phyloP scores from a whole-genome alignment of 768 basidiomycete species.

The Trametes cinnabarina region DNA sequence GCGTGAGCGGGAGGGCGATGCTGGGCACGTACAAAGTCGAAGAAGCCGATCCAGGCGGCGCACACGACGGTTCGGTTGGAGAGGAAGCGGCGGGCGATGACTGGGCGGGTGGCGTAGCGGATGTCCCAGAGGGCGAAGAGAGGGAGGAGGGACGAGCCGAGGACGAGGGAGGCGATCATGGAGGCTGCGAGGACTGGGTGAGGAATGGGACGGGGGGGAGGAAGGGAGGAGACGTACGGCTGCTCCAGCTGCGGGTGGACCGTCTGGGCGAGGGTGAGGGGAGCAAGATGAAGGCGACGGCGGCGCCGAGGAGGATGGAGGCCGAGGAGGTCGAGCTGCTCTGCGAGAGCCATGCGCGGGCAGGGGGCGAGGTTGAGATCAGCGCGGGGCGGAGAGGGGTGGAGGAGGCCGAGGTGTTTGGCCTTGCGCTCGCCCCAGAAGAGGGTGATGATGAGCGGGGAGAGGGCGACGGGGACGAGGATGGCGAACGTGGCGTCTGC shows the following conservation, averaged over 20 bases:
- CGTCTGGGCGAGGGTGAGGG: constrained; percentile 30
- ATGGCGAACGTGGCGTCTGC: constrained; percentile 34
- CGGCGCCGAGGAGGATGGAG: constrained; percentile 29
- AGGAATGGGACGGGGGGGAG: not conserved
- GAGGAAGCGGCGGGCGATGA: constrained; percentile 34
- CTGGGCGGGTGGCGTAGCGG: constrained; percentile 31
- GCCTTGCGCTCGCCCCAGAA: constrained; percentile 28
- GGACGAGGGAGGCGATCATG: constrained; percentile 31
- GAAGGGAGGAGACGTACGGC: constrained; percentile 10
- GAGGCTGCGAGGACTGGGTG: constrained; percentile 25
- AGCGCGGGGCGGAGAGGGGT: not conserved
- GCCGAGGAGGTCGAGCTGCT: constrained; percentile 31
- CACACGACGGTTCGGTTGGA: constrained; percentile 35
- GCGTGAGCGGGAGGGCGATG: not conserved
- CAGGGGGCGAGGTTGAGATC: constrained; percentile 26
- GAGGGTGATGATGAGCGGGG: constrained; percentile 26
- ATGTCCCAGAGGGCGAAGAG: constrained; percentile 33
- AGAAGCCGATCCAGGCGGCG: constrained; percentile 26
- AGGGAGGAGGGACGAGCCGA: constrained; percentile 28
- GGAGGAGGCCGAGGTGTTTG: constrained; percentile 24
- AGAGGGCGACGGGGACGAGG: constrained; percentile 22
- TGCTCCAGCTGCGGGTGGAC: constrained; percentile 24
- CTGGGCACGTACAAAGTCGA: constrained; percentile 23
- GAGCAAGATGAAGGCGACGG: constrained; percentile 29
- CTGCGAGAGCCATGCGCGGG: constrained; percentile 25